Evolutionary conservation across 148 eudicot genomes (phyloP).

Genomic region (Amaranthus palmeri): DNA sequence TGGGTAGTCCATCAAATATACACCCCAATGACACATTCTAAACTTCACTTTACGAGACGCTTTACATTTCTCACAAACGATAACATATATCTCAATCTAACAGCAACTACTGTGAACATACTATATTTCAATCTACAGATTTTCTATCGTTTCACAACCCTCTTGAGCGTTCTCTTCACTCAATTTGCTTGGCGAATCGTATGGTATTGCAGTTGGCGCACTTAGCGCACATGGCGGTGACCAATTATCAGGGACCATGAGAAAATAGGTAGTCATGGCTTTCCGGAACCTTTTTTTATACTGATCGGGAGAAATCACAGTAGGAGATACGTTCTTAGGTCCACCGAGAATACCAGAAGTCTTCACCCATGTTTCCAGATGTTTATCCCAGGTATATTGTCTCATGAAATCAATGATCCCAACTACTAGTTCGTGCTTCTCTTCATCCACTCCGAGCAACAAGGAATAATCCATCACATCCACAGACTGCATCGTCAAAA

Average conservation of each 20-base stretch:
- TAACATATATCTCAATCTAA: conserved; percentile 9
- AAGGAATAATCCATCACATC: conserved; percentile 98
- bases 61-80: conserved; percentile 5
- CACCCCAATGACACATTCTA: too few species aligned
- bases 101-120: neutral
- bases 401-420: conserved; percentile 99
- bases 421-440: conserved; percentile 85
- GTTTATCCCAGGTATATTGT: conserved; percentile 98
- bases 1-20: conserved; percentile 11
- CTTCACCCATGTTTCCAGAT: conserved; percentile 97
- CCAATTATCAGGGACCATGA: conserved; percentile 87
- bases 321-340: conserved; percentile 77
- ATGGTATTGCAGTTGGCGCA: conserved; percentile 34
- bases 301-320: conserved; percentile 89
- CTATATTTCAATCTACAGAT: conserved; percentile 24
- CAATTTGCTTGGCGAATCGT: conserved; percentile 50
- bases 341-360: conserved; percentile 94
- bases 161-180: conserved; percentile 50
- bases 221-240: conserved; percentile 33
- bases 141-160: conserved; percentile 34
- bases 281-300: conserved; percentile 91
- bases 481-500: conserved; percentile 53
- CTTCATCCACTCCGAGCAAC: conserved; percentile 84
- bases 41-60: too few species aligned
- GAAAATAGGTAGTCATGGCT: conserved; percentile 91